phyloP scores from a whole-genome alignment of 179 eudicot genomes.

The Vitellaria paradoxa region DNA sequence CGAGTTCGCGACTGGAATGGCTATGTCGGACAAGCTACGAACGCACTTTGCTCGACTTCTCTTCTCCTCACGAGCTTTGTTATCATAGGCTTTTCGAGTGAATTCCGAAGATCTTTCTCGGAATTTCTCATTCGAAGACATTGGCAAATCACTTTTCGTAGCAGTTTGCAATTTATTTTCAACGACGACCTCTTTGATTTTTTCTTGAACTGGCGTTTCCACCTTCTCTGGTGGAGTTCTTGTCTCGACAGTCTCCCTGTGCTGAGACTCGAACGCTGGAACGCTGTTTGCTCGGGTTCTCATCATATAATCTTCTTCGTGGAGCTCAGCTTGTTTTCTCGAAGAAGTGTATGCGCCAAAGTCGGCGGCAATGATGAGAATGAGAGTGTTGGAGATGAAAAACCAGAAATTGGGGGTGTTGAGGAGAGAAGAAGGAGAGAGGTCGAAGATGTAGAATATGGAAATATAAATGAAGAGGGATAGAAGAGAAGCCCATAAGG shows the following conservation, averaged over 20 bases:
- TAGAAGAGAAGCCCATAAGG: slow-evolving; percentile 27
- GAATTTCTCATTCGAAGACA: background rate
- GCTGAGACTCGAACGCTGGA: slow-evolving; percentile 3
- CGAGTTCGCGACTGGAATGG: background rate
- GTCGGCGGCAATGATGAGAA: slow-evolving; percentile 43
- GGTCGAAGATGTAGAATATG: slow-evolving; percentile 30
- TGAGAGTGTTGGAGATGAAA: slow-evolving; percentile 33
- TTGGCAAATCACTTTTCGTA: background rate
- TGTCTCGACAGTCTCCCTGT: background rate
- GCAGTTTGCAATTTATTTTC: slow-evolving; percentile 8
- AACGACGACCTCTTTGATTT: slow-evolving; percentile 2
- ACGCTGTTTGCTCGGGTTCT: background rate
- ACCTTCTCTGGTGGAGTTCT: slow-evolving; percentile 5
- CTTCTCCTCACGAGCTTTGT: background rate
- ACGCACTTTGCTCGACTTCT: background rate
- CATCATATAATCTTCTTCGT: slow-evolving; percentile 19
- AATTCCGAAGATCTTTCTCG: background rate
- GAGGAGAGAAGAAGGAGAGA: slow-evolving; percentile 30
- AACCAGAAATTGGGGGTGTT: slow-evolving; percentile 46
- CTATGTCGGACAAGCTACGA: background rate
- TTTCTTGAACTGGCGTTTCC: background rate
- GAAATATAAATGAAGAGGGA: slow-evolving; percentile 30
- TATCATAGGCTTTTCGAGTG: background rate
- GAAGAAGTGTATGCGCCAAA: slow-evolving; percentile 30
- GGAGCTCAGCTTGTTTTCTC: slow-evolving; percentile 9